Base-by-base conservation (phyloP, 148 eudicot species). In the Pharnaceum exiguum region DNA sequence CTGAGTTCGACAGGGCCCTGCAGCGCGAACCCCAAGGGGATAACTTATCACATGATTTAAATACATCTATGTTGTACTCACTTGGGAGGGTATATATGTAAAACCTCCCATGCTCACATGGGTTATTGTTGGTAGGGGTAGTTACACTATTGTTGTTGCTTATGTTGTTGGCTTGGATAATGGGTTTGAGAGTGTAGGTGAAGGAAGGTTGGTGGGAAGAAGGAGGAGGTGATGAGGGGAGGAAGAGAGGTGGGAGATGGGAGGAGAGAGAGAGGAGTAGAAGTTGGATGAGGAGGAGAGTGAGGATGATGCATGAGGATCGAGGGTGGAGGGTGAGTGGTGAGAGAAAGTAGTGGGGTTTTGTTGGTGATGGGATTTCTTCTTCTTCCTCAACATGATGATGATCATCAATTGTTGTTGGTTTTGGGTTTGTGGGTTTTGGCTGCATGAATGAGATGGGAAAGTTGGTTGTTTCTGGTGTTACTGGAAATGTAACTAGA, bases 21-120 rank as follows among this genome's bases (percentile, higher is more conserved):
- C 84, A 79, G 7, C 74, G 70, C 84, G 77, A 79, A 16, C 69
- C 58, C 77, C 74, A 75, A 1, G 67, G 64, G 22, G 75, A 67
- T 2, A 74, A 69, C 16, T 68, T 69, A 4, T 67, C 71, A 66
- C 84, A 79, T 3, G 42, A 35, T 60, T 26, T 22, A 5, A 63
- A 47, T n/a, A 79, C 43, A 46, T 75, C 80, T 5, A 13, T 38
- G 67, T 75, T 79, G 42, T 75, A 75, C 28, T 25, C 37, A 10
- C 67, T 1, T 0, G 84, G 84, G 9, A 79, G 72, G 31, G 72
- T 50, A 68, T 79, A 79, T 8, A 73, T 70, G 50, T 75, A 75
- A 26, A 79, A 52, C n/a, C 16, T 35, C 13, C 84, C 84, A 42
- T 28, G 49, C 8, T 57, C 54, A 48, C 83, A 78, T 5, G 54